Evolutionary conservation across 306 rosid genomes (phyloP), one percentile per base, ranked within the genome.

Genomic region (Lathyrus oleraceus): DNA sequence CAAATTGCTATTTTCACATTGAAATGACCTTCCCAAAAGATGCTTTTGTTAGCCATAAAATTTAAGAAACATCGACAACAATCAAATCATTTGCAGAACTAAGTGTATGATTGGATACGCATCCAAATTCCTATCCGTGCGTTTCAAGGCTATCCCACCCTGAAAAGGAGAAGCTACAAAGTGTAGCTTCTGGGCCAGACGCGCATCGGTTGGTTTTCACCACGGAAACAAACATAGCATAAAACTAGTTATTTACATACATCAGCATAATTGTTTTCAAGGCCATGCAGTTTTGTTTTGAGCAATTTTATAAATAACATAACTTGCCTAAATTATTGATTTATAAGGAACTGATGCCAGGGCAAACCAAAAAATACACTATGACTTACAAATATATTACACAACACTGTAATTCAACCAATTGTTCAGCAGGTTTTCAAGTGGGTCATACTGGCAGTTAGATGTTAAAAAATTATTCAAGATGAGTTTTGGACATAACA

Each of bases 201-300:
- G n/a, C n/a, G n/a, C n/a, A n/a, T n/a, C n/a, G n/a, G n/a, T n/a
- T n/a, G n/a, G n/a, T n/a, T n/a, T n/a, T n/a, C n/a, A n/a, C n/a
- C n/a, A n/a, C n/a, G n/a, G n/a, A n/a, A n/a, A n/a, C n/a, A n/a
- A n/a, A n/a, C n/a, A n/a, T n/a, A n/a, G n/a, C n/a, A 25, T 3
- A 23, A 23, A 75, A 58, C 17, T 16, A 60, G 39, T 6, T 75
- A 59, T 23, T 23, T 67, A 28, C 47, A 60, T 67, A 28, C 47
- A 60, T 68, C 56, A 45, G 17, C 16, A 60, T 48, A 65, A 48
- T 36, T 59, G 74, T 59, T 76, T 57, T 56, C 65, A 67, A 35
- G 36, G 35, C 14, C 32, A 57, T 35, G 30, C 30, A 45, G 60
- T 67, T 48, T 5, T 4, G 21, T 27, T 39, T 54, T 45, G 67